phyloP scores from a whole-genome alignment of 2,329 filamentous ascomycete species.

The Stachybotrys chartarum region DNA sequence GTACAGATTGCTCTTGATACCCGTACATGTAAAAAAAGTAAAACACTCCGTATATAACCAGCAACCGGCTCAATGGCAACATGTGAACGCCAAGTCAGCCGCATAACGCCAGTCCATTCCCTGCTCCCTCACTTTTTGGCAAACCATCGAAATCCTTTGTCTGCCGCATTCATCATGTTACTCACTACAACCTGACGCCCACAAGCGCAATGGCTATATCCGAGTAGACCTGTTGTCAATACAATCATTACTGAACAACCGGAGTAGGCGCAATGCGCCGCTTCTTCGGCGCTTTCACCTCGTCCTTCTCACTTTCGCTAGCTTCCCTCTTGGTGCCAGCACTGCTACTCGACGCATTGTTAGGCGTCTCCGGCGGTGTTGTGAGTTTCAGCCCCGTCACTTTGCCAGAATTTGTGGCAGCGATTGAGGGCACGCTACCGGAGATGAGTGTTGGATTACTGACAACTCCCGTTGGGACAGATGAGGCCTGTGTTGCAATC shows the following conservation, averaged over 20 bases:
- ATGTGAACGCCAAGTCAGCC: background rate
- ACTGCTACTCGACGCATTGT: constrained; percentile 21
- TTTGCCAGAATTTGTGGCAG: constrained; percentile 63
- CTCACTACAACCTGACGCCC: too few relatives aligned
- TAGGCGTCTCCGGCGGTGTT: constrained; percentile 85
- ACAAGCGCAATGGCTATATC: too few relatives aligned
- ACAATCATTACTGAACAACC: background rate
- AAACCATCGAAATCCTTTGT: background rate
- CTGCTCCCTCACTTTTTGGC: background rate
- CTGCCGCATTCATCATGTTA: background rate
- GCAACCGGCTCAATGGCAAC: background rate
- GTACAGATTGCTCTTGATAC: background rate
- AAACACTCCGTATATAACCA: background rate
- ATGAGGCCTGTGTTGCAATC: constrained; percentile 57
- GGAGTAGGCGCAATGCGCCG: constrained; percentile 62
- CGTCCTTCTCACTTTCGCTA: constrained; percentile 46
- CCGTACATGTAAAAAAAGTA: background rate
- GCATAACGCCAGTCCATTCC: background rate
- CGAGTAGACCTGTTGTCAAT: too few relatives aligned
- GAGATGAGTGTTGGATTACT: constrained; percentile 76
- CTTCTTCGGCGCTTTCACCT: constrained; percentile 54
- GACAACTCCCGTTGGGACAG: constrained; percentile 44
- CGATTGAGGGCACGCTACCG: constrained; percentile 68
- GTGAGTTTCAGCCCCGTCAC: constrained; percentile 64
- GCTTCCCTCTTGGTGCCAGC: constrained; percentile 49